phyloP scores from a whole-genome alignment of 306 rosid species.

The Vigna radiata region DNA sequence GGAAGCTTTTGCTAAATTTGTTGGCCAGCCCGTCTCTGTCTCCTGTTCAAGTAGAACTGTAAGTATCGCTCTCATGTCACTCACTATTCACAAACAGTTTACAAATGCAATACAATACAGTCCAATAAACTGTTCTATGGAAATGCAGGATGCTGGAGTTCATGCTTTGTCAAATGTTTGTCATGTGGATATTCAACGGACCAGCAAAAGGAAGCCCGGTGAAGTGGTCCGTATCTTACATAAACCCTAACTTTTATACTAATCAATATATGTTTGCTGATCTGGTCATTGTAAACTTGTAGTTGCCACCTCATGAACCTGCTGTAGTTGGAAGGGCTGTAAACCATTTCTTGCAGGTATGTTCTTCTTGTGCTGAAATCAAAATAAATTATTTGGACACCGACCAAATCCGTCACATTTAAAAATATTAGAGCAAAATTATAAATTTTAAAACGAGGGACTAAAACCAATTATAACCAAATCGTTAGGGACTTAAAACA shows the following conservation, averaged over 20 bases:
- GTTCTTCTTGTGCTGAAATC: not conserved
- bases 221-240: constrained; percentile 67
- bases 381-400: no score
- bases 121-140: not conserved
- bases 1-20: constrained; percentile 90
- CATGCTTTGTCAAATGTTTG: constrained; percentile 95
- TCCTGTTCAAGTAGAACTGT: constrained; percentile 93
- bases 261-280: not conserved
- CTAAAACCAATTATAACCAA: not conserved
- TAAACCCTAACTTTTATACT: not conserved
- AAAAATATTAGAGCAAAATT: no score
- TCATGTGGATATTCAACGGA: constrained; percentile 89
- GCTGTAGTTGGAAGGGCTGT: constrained; percentile 81
- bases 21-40: constrained; percentile 78
- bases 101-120: not conserved
- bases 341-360: constrained; percentile 97
- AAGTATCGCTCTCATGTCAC: constrained; percentile 38
- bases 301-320: constrained; percentile 94
- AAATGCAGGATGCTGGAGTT: constrained; percentile 91
- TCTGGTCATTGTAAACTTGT: constrained; percentile 37
- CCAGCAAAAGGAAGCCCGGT: constrained; percentile 92
- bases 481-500: no score
- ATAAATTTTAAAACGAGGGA: not conserved
- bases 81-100: not conserved
- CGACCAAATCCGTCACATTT: no score